Evolutionary conservation across 1,284 basidiomycete species (phyloP).

Genomic region (Nidula niveotomentosa): DNA sequence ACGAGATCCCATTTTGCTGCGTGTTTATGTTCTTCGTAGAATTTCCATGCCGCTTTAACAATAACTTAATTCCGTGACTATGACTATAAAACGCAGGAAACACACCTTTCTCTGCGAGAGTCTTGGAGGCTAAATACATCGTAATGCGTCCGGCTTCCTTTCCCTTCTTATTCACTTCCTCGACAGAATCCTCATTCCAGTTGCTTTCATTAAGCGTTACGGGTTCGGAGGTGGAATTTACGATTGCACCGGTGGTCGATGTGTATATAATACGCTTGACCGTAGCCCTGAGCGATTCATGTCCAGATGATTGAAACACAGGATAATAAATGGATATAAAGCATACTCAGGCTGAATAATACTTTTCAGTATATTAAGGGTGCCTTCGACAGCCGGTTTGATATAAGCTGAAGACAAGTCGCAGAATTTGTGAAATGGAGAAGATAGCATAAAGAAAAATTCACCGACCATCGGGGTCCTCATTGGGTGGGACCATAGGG

Average conservation of each 20-base stretch:
- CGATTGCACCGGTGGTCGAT: conserved; percentile 56
- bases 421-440: not conserved
- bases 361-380: conserved; percentile 37
- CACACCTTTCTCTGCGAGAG: conserved; percentile 42
- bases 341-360: conserved; percentile 32
- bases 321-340: conserved; percentile 2
- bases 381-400: conserved; percentile 41
- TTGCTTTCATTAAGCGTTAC: conserved; percentile 42
- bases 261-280: conserved; percentile 69
- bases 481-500: conserved; percentile 6
- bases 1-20: conserved; percentile 40
- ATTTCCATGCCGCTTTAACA: conserved; percentile 43
- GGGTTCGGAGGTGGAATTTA: conserved; percentile 28
- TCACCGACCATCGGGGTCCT: conserved; percentile 14
- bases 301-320: not conserved
- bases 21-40: conserved; percentile 34
- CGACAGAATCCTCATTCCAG: conserved; percentile 56
- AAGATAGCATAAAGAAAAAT: not conserved
- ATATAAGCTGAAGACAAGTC: conserved; percentile 27
- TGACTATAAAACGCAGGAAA: not conserved
- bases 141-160: conserved; percentile 26
- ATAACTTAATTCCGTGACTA: not conserved
- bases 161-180: conserved; percentile 44
- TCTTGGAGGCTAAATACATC: conserved; percentile 46
- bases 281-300: conserved; percentile 10